Conservation (phyloP, 1,284 basidiomycete species). For the Boletus sp. region DNA sequence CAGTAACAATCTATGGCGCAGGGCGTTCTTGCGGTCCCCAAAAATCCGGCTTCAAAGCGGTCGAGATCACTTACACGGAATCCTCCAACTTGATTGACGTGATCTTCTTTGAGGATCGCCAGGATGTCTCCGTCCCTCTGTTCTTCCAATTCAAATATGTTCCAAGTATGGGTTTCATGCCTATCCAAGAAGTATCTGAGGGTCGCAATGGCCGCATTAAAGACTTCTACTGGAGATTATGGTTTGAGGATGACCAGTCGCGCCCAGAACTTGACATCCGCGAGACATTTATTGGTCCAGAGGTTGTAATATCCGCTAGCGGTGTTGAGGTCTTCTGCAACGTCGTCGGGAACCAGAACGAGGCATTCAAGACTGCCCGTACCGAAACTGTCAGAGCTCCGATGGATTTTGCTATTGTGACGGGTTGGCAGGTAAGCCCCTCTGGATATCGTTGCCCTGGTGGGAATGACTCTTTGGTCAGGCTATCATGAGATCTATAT, state of each 20-base stretch:
- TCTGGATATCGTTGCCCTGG: background rate
- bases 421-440: constrained; percentile 85
- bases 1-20: constrained; percentile 68
- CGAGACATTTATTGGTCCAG: constrained; percentile 79
- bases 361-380: constrained; percentile 80
- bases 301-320: constrained; percentile 71
- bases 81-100: constrained; percentile 64
- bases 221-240: constrained; percentile 93
- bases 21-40: constrained; percentile 80
- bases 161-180: constrained; percentile 85
- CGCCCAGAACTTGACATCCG: constrained; percentile 75
- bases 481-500: constrained; percentile 97
- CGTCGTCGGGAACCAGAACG: constrained; percentile 90
- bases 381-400: constrained; percentile 76
- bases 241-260: constrained; percentile 83
- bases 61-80: constrained; percentile 67
- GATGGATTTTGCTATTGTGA: constrained; percentile 98
- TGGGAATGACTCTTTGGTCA: constrained; percentile 33
- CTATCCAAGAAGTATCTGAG: constrained; percentile 87
- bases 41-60: constrained; percentile 75
- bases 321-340: constrained; percentile 89
- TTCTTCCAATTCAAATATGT: constrained; percentile 82
- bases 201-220: constrained; percentile 93
- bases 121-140: constrained; percentile 75
- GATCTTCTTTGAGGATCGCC: constrained; percentile 83